Evolutionary conservation across 1,284 basidiomycete genomes (phyloP), one percentile per base, ranked within the genome.

Genomic region (Pseudozyma flocculosa): DNA sequence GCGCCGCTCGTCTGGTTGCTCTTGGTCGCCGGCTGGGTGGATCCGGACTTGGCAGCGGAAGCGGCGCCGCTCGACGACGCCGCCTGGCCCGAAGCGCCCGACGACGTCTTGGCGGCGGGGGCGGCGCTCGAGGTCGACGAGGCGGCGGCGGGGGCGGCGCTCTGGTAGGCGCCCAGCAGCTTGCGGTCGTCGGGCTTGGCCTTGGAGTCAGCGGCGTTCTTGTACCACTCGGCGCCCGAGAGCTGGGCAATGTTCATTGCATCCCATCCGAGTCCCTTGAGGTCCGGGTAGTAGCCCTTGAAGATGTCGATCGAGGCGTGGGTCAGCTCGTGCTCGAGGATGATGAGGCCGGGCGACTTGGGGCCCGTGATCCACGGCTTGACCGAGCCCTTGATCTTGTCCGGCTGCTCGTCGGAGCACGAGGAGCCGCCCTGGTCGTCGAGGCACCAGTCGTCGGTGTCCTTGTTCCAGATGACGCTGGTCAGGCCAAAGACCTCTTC

Each of bases 261-360:
- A 18, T 34, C 82, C 90, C 90, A 92, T 29, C 85, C 85, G 58
- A 85, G 85, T 14, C 80, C 60, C 49, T 81, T 79, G 72, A 91
- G 85, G 40, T 84, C 57, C 3, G 87, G 85, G 76, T 83, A 92
- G 14, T 84, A 78, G 46, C 81, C 79, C 14, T 88, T 86, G 80
- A 91, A 93, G 8, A 84, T 84, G 42, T 82, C 74, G 37, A 90
- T 85, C 21, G 87, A 82, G 53, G 81, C 72, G 42, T 84, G 79
- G 18, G 82, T 83, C n/a, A 87, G 79, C 78, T 92, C 91, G 79
- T 94, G 91, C 79, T 92, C 88, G 60, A 93, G 83, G 55, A 90
- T 82, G 65, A 92, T 83, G 18, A 92, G 82, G 32, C 90, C 90
- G 10, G 87, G 86, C 11, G 76, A 78, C 50, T 69, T 40, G 19